A percentile compares a stretch with the other conserved stretches of the same genome.
Conservation (phyloP, 2,329 filamentous ascomycete genomes). For the Nothomitra cinnamomea region DNA sequence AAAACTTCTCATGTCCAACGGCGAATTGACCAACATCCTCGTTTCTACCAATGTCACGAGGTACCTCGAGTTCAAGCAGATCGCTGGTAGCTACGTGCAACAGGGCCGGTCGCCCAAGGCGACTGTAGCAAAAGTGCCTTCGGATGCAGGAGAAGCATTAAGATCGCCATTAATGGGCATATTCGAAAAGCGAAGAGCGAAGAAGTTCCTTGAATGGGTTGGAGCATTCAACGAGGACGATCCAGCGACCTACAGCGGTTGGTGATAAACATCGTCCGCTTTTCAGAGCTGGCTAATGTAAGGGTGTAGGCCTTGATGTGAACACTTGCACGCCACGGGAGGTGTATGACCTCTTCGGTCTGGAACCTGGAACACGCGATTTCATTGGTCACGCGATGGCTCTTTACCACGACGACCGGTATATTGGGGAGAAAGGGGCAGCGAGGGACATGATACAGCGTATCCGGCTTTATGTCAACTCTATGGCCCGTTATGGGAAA, state of each 20-base stretch:
- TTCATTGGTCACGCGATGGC: conserved; percentile 99
- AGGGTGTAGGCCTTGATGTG: conserved; percentile 55
- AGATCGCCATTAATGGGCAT: conserved; percentile 90
- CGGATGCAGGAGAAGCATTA: conserved; percentile 77
- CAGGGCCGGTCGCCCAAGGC: conserved; percentile 68
- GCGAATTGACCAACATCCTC: conserved; percentile 95
- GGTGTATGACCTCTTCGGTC: conserved; percentile 95
- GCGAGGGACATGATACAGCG: conserved; percentile 78
- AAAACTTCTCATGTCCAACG: conserved; percentile 96
- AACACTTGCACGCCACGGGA: conserved; percentile 79
- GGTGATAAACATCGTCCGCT: conserved; percentile 15
- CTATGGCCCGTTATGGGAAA: conserved; percentile 92
- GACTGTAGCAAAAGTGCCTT: conserved; percentile 92
- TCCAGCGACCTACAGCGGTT: conserved; percentile 77
- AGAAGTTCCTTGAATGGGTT: conserved; percentile 93
- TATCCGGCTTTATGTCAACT: conserved; percentile 93
- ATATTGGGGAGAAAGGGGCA: conserved; percentile 54
- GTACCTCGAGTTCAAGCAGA: conserved; percentile 86
- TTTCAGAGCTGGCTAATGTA: conserved; percentile 4
- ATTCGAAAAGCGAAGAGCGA: conserved; percentile 94
- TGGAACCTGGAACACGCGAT: conserved; percentile 77
- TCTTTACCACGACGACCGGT: conserved; percentile 77
- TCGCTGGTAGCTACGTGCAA: conserved; percentile 92
- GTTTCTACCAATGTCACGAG: conserved; percentile 84
- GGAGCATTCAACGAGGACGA: conserved; percentile 72